Evolutionary conservation across 2,329 filamentous ascomycete species (phyloP), one percentile per base, ranked within the genome.

Genomic region (Fusarium citri): DNA sequence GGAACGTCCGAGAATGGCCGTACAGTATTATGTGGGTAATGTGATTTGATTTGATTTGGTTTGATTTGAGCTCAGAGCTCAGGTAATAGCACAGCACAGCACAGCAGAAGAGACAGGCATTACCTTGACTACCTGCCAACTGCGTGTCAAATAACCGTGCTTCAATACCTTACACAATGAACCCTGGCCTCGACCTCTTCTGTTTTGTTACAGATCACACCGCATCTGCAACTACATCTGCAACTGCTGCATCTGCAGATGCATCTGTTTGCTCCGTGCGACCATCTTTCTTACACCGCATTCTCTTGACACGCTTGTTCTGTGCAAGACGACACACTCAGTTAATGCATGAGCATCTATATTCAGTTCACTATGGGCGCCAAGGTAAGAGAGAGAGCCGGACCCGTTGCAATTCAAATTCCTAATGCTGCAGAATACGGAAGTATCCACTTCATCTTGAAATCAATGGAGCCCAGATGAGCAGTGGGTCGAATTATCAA

Each of bases 401-500:
- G 49, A 9, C 31, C 49, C 49, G 34, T 41, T 16, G 15, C n/a
- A 53, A 18, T 42, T 42, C 28, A 55, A 55, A 59, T 65, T 30
- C 41, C 45, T 40, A 55, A 61, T 45, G 23, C 37, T 59, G 34
- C 49, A 49, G 42, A 23, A 20, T 65, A 41, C 30, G 40, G 48
- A 37, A 56, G 59, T 64, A 62, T 49, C 60, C 64, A 63, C 57
- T 53, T 66, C 66, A 63, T 68, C 63, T 72, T 45, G 54, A 57
- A 64, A 59, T 54, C 23, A 34, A 65, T 71, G 68, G 68, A 73
- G 34, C 34, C 34, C 18, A 37, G 72, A 74, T 70, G 68, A 70
- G 55, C 58, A 66, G 72, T 74, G 72, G 72, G 69, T 63, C 72
- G 16, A 57, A 73, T 73, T 64, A 74, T 72, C 57, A 73, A 61